Conservation (phyloP, 2,329 filamentous ascomycete species). For the Thielaviopsis populi region DNA sequence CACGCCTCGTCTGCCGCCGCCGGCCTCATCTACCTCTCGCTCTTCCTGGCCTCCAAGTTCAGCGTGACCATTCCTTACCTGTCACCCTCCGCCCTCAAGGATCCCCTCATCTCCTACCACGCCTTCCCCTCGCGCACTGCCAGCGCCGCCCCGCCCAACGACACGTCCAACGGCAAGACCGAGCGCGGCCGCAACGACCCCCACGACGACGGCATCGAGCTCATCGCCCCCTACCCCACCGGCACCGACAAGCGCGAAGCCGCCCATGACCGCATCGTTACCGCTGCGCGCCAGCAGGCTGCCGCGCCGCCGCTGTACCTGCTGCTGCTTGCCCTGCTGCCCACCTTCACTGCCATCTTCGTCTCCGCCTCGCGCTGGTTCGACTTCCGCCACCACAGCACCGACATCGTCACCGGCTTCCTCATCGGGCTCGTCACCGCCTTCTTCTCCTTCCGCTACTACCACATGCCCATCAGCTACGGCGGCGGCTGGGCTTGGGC, state of each 20-base stretch:
- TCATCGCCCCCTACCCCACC: slow-evolving; percentile 37
- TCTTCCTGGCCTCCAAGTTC: slow-evolving; percentile 78
- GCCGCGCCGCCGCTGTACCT: slow-evolving; percentile 75
- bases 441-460: slow-evolving; percentile 67
- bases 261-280: slow-evolving; percentile 27
- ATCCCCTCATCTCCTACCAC: slow-evolving; percentile 32
- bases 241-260: slow-evolving; percentile 20
- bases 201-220: slow-evolving; percentile 47
- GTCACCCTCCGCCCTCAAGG: slow-evolving; percentile 31
- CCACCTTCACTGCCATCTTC: slow-evolving; percentile 62
- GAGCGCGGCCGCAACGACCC: slow-evolving; percentile 11
- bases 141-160: slow-evolving; percentile 18
- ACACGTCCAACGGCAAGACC: slow-evolving; percentile 26
- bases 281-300: slow-evolving; percentile 51
- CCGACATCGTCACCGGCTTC: slow-evolving; percentile 79
- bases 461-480: slow-evolving; percentile 43
- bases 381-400: slow-evolving; percentile 80
- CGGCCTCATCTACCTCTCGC: slow-evolving; percentile 68
- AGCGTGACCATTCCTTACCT: slow-evolving; percentile 59
- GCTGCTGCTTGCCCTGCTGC: slow-evolving; percentile 52
- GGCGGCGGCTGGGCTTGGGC: slow-evolving; percentile 87
- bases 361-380: slow-evolving; percentile 76
- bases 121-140: slow-evolving; percentile 59
- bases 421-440: slow-evolving; percentile 57
- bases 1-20: slow-evolving; percentile 54